Evolutionary conservation across 2,329 filamentous ascomycete species (phyloP).

Genomic region (Beauveria caledonica): DNA sequence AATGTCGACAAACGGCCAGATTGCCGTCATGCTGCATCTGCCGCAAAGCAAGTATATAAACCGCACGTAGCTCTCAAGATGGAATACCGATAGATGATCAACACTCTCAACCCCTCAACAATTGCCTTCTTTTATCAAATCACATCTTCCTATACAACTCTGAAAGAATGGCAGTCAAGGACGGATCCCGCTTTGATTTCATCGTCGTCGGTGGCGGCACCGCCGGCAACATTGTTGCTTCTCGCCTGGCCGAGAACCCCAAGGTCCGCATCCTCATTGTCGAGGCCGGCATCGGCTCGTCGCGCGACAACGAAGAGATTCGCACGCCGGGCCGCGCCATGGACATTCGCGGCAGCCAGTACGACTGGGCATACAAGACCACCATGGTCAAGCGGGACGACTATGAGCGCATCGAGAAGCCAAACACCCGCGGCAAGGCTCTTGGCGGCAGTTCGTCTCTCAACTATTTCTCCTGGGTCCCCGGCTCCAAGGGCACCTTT

Average conservation of each 20-base stretch:
- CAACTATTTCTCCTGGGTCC: slow-evolving; percentile 59
- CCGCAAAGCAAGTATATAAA: not conserved
- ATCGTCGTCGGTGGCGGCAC: slow-evolving; percentile 29
- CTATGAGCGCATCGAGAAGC: slow-evolving; percentile 54
- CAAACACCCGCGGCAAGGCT: slow-evolving; percentile 51
- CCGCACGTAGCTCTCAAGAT: not conserved
- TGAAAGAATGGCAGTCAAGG: not conserved
- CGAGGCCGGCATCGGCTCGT: slow-evolving; percentile 40
- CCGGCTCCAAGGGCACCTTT: slow-evolving; percentile 48
- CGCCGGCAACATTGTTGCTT: slow-evolving; percentile 28
- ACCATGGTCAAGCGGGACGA: slow-evolving; percentile 51
- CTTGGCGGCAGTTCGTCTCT: slow-evolving; percentile 50
- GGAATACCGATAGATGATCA: too few relatives aligned
- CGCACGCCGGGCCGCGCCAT: slow-evolving; percentile 45
- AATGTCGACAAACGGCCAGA: not conserved
- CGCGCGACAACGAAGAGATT: slow-evolving; percentile 41
- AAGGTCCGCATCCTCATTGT: slow-evolving; percentile 36
- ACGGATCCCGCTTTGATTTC: slow-evolving; percentile 18
- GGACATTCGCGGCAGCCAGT: slow-evolving; percentile 43
- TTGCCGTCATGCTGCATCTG: not conserved
- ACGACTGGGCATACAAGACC: slow-evolving; percentile 55
- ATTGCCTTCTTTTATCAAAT: not conserved
- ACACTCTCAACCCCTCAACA: too few relatives aligned
- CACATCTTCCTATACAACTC: not conserved
- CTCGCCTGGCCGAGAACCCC: slow-evolving; percentile 27